phyloP scores from a whole-genome alignment of 805 yeast genomes.

The Nakazawaea wyomingensis region DNA sequence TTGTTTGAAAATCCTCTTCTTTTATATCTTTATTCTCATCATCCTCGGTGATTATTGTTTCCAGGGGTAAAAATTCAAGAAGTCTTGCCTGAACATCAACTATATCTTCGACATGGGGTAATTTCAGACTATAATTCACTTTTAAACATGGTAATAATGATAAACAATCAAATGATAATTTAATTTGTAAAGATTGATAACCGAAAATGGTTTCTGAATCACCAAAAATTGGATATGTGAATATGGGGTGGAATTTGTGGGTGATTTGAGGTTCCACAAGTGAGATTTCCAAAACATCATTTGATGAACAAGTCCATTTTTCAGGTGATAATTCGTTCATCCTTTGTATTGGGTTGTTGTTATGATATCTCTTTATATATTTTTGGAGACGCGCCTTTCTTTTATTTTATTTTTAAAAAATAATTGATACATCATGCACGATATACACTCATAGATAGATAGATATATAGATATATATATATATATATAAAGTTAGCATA shows the following conservation, averaged over 20 bases:
- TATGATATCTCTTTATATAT: neutral
- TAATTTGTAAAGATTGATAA: slow-evolving; percentile 61
- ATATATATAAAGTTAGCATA: too few relatives aligned
- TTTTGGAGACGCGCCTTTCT: neutral
- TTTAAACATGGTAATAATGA: slow-evolving; percentile 71
- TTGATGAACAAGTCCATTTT: slow-evolving; percentile 71
- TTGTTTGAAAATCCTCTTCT: neutral
- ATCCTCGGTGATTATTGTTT: slow-evolving; percentile 51
- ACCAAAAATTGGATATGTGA: slow-evolving; percentile 93
- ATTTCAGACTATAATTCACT: slow-evolving; percentile 48
- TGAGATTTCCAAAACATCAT: slow-evolving; percentile 57
- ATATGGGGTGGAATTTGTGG: slow-evolving; percentile 65
- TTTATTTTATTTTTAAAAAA: too few relatives aligned
- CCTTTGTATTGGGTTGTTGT: neutral
- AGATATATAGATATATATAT: too few relatives aligned
- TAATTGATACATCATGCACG: neutral
- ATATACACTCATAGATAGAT: too few relatives aligned
- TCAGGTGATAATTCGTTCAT: slow-evolving; percentile 38
- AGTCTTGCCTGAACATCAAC: slow-evolving; percentile 51
- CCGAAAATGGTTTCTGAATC: slow-evolving; percentile 88
- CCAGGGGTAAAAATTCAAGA: slow-evolving; percentile 52
- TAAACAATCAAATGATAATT: slow-evolving; percentile 65
- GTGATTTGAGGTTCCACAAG: slow-evolving; percentile 55
- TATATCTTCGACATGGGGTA: slow-evolving; percentile 48
- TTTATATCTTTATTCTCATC: slow-evolving; percentile 38